Evolutionary conservation across 352 stramenopile genomes (phyloP).

Genomic region (Phytophthora chlamydospora): DNA sequence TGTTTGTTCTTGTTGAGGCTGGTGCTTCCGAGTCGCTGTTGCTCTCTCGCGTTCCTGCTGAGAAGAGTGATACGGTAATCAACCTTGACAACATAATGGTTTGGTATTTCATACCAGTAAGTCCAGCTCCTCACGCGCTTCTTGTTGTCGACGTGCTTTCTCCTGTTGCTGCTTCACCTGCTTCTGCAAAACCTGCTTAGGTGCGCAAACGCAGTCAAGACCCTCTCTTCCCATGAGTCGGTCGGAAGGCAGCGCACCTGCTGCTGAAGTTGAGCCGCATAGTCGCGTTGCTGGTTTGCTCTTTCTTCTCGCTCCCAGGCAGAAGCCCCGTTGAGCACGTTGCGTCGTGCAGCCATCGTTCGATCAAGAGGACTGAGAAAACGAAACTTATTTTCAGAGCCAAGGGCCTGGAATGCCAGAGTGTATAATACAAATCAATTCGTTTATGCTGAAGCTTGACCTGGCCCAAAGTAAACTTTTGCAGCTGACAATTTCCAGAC

Average conservation of each 20-base stretch:
- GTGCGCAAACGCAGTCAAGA: neutral
- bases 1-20: constrained; percentile 18
- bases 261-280: constrained; percentile 70
- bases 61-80: too few relatives aligned
- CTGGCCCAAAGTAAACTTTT: too few relatives aligned
- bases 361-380: too few relatives aligned
- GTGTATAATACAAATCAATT: too few relatives aligned
- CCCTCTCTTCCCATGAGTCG: neutral
- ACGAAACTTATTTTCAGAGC: too few relatives aligned
- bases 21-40: constrained; percentile 19
- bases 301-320: constrained; percentile 60
- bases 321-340: constrained; percentile 44
- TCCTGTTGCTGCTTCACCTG: constrained; percentile 51
- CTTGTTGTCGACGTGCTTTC: constrained; percentile 41
- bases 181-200: constrained; percentile 47
- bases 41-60: constrained; percentile 21
- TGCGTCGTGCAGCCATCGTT: constrained; percentile 31
- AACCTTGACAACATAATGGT: neutral
- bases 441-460: too few relatives aligned
- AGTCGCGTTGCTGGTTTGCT: constrained; percentile 61
- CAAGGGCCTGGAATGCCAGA: too few relatives aligned
- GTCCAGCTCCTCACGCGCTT: constrained; percentile 61
- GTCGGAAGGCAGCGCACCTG: constrained; percentile 35
- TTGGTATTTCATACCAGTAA: constrained; percentile 29
- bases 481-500: too few relatives aligned